Evolutionary conservation across 805 yeast species (phyloP), one percentile per base, ranked within the genome.

Genomic region (Candida pseudofarinosa): DNA sequence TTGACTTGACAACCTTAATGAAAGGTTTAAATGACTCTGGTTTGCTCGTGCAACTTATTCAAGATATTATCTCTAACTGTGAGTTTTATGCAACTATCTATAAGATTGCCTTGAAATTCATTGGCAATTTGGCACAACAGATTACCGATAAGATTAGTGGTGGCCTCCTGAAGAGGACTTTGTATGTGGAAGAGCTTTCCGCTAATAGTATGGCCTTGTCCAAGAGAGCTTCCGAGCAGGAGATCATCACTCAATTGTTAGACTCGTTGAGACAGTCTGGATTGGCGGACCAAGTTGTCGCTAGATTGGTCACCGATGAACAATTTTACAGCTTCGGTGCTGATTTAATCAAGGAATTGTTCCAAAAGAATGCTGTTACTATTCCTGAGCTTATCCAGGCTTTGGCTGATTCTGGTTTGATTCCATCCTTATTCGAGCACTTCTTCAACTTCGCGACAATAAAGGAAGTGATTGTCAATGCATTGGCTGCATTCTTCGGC

Each of bases 261-360:
- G 72, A 67, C 52, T 69, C 75, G 1, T 66, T 69, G 54, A 67
- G 67, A 54, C 48, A 62, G 35, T 69, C 74, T 17, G 74, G 74
- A 35, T 66, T 69, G 53, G 73, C 71, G 33, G 46, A 57, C 16
- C 60, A 56, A 23, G 72, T 69, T 42, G 71, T 69, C 37, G 51
- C 59, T 35, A 52, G 63, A 4, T 67, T 69, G 51, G 58, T 69
- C 45, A 59, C 60, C 31, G 70, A 69, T 49, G 58, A 60, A 17
- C 54, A 56, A 16, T 69, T 68, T 60, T 65, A 62, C 51, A 40
- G 44, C 26, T 67, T 55, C 47, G 75, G 74, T 66, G 72, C 65
- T 35, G 47, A 53, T 16, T 66, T 69, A 50, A 58, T 68, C 42
- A 38, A 53, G 38, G 43, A 57, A 43, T 59, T 69, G 48, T 50